Percentiles rank a stretch among this genome's conserved stretches.
Evolutionary conservation across 192 early-diverging fungal species (phyloP).

Genomic region (Phycomyces blakesleeanus): DNA sequence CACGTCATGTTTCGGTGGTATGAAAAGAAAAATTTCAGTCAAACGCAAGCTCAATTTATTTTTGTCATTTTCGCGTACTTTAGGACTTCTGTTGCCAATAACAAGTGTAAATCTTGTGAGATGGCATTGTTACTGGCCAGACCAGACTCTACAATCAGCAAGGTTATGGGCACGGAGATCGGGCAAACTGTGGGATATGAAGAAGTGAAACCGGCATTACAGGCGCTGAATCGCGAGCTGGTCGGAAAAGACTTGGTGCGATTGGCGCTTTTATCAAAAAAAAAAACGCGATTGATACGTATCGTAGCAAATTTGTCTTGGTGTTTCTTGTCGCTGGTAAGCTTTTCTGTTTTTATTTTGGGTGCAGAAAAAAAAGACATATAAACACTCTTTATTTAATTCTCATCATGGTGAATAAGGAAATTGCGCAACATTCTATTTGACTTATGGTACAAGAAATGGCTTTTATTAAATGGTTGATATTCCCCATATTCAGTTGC

Average conservation of each 20-base stretch:
- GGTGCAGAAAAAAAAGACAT: conserved; percentile 17
- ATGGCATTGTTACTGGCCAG: conserved; percentile 19
- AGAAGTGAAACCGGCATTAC: conserved; percentile 18
- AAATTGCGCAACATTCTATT: conserved; percentile 13
- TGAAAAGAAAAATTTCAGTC: conserved; percentile 21
- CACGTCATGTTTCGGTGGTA: conserved; percentile 19
- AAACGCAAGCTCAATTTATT: conserved; percentile 16
- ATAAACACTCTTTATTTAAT: conserved; percentile 17
- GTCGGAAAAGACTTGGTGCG: conserved; percentile 20
- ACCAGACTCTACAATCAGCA: conserved; percentile 18
- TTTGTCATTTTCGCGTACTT: conserved; percentile 20
- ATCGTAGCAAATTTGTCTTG: conserved; percentile 19
- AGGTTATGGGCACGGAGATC: conserved; percentile 15
- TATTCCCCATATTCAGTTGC: conserved; percentile 18
- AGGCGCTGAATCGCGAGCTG: conserved; percentile 16
- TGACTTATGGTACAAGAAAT: conserved; percentile 21
- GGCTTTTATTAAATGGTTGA: conserved; percentile 17
- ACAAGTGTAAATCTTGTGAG: conserved; percentile 18
- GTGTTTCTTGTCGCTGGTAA: conserved; percentile 18
- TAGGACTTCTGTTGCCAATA: conserved; percentile 20
- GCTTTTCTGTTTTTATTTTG: conserved; percentile 20
- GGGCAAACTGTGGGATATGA: conserved; percentile 13
- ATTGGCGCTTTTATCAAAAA: conserved; percentile 18
- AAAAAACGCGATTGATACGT: conserved; percentile 18
- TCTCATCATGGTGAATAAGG: conserved; percentile 17